Evolutionary conservation across 2,329 filamentous ascomycete species (phyloP).

Genomic region (Daldinia sp.): DNA sequence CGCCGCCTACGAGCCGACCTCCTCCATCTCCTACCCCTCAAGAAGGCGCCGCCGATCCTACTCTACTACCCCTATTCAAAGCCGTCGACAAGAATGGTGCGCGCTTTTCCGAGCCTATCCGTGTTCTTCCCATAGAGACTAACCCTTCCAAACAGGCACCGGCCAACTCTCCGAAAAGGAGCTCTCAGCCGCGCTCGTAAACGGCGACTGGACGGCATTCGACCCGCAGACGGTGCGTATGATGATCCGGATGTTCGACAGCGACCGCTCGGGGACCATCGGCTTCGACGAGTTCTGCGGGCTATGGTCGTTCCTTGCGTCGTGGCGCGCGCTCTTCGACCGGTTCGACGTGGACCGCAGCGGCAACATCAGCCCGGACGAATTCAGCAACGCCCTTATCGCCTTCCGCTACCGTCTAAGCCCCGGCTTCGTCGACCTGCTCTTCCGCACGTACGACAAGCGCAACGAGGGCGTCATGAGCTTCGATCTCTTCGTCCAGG

Average conservation of each 20-base stretch:
- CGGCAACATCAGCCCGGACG: constrained; percentile 84
- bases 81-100: constrained; percentile 87
- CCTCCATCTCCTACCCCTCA: constrained; percentile 70
- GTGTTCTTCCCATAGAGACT: background rate
- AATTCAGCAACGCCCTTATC: constrained; percentile 90
- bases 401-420: constrained; percentile 94
- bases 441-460: constrained; percentile 92
- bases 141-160: constrained; percentile 59
- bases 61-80: constrained; percentile 83
- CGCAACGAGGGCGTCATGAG: constrained; percentile 74
- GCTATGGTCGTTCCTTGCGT: constrained; percentile 93
- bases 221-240: constrained; percentile 93
- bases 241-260: constrained; percentile 99
- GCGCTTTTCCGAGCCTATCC: constrained; percentile 35
- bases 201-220: constrained; percentile 95
- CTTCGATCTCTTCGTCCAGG: constrained; percentile 97
- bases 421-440: constrained; percentile 79
- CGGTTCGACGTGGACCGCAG: constrained; percentile 88
- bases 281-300: constrained; percentile 97
- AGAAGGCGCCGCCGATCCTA: constrained; percentile 68
- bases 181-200: constrained; percentile 88
- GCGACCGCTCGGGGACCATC: constrained; percentile 86
- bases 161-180: constrained; percentile 87
- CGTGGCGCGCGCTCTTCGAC: constrained; percentile 94
- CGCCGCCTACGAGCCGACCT: constrained; percentile 66